Conservation (phyloP, 176 grass and related monocot genomes). For the Chloris gayana region DNA sequence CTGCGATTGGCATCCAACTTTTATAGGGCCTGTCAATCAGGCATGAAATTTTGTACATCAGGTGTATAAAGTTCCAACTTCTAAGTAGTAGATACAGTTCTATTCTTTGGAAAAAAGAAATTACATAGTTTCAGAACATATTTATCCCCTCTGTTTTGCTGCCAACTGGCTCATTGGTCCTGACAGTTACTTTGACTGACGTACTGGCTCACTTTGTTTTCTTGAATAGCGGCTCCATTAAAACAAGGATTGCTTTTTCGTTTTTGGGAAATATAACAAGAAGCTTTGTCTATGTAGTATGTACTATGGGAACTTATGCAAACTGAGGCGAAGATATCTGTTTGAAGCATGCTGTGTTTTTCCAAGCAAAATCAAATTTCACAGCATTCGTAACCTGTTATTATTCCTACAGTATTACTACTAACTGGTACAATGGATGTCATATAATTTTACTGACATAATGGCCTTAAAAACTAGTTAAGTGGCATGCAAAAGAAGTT, state of each 20-base stretch:
- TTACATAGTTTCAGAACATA: background rate
- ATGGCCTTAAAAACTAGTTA: background rate
- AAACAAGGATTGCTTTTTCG: background rate
- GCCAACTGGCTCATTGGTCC: background rate
- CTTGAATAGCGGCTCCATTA: background rate
- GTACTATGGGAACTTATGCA: background rate
- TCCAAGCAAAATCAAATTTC: background rate
- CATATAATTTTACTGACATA: background rate
- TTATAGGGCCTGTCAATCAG: slow-evolving; percentile 46
- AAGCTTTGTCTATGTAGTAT: background rate
- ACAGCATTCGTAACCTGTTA: background rate
- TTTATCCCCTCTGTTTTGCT: background rate
- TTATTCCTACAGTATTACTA: background rate
- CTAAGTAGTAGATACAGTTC: slow-evolving; percentile 8
- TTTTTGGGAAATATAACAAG: background rate
- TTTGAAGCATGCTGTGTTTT: background rate
- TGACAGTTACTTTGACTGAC: background rate
- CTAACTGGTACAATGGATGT: background rate
- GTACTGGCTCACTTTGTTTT: background rate
- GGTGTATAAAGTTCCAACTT: background rate
- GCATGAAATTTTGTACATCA: slow-evolving; percentile 20
- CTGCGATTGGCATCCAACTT: slow-evolving; percentile 42
- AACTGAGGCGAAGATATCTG: background rate
- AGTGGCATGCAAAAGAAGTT: background rate
- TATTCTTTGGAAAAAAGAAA: background rate